Base-by-base conservation (phyloP, 208 protist species). In the Crithidia brevicula region DNA sequence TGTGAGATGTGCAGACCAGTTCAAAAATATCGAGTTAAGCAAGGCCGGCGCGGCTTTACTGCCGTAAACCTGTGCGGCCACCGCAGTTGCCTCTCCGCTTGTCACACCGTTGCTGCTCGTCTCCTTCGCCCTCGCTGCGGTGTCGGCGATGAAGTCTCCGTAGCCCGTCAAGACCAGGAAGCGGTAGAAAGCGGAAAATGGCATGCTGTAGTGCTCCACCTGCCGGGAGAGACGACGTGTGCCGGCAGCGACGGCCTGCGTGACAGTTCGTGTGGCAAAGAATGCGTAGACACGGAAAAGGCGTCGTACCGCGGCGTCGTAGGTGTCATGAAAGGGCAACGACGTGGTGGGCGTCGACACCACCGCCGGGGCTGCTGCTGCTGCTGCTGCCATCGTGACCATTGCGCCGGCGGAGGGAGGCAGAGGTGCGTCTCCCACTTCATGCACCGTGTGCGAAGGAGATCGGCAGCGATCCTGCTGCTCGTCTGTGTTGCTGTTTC, bases 261-360 rank as follows among this genome's bases (percentile, higher is more conserved):
- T 68, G 3, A 70, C 63, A 3, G 33, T 69, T 9, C 33, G 58
- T 3, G 53, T 70, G 20, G 70, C 70, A 18, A 76, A 59, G 50
- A 70, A 76, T 30, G 28, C 27, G 70, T 76, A 76, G 6, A 76
- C 34, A 11, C 36, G 11, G 18, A 76, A 76, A 38, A 76, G 70
- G 8, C 47, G 70, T 1, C 62, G 70, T 47, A 76, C 70, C 30
- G 70, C 70, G 9, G 54, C 54, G 52, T 76, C 70, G 62, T 76
- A 76, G 10, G 47, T 47, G 38, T 70, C 62, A 56, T 70, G 70
- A 58, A 76, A n/a, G 10, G 22, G 0, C 0, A 50, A n/a, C 20
- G 31, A 25, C 7, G 50, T 16, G 36, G 36, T 7, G 0, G 10
- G 36, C 8, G 36, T 7, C 1, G 15, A 40, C 8, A 13, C 36